A percentile compares a stretch with the other conserved stretches of the same genome.
Conservation (phyloP, 805 yeast genomes). For the Candida anglica region DNA sequence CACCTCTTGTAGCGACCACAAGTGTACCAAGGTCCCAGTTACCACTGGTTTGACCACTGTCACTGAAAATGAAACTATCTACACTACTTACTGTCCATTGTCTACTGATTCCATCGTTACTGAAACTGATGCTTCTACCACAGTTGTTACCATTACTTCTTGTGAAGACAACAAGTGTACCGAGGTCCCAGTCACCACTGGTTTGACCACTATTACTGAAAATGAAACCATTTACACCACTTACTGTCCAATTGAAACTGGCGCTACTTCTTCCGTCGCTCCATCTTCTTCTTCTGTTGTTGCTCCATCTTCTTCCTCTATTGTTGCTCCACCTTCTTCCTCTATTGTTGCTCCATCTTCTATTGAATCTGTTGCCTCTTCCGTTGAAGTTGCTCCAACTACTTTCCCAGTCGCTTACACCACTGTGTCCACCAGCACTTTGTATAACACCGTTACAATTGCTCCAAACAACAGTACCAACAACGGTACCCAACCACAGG, state of each 20-base stretch:
- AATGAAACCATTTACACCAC: slow-evolving; percentile 11
- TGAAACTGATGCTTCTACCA: slow-evolving; percentile 14
- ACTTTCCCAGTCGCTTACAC: slow-evolving; percentile 12
- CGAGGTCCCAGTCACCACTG: slow-evolving; percentile 21
- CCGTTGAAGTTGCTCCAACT: slow-evolving; percentile 3
- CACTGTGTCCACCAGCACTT: slow-evolving; percentile 1
- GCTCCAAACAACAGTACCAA: neutral
- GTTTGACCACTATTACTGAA: slow-evolving; percentile 21
- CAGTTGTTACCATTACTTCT: no score
- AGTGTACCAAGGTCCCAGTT: slow-evolving; percentile 22
- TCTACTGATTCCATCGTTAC: slow-evolving; percentile 9
- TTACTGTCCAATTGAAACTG: slow-evolving; percentile 11
- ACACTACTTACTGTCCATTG: slow-evolving; percentile 21
- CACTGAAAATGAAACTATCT: slow-evolving; percentile 22
- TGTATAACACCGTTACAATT: neutral
- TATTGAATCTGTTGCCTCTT: slow-evolving; percentile 4
- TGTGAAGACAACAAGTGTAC: slow-evolving; percentile 25
- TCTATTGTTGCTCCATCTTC: slow-evolving; percentile 8
- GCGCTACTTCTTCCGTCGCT: slow-evolving; percentile 15
- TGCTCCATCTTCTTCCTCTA: slow-evolving; percentile 4
- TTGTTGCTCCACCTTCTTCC: slow-evolving; percentile 7
- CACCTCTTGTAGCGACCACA: slow-evolving; percentile 31
- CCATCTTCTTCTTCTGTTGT: slow-evolving; percentile 11
- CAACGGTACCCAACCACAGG: neutral
- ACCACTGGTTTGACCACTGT: slow-evolving; percentile 37